phyloP scores from a whole-genome alignment of 2,329 filamentous ascomycete species.

The Grosmannia huntii region DNA sequence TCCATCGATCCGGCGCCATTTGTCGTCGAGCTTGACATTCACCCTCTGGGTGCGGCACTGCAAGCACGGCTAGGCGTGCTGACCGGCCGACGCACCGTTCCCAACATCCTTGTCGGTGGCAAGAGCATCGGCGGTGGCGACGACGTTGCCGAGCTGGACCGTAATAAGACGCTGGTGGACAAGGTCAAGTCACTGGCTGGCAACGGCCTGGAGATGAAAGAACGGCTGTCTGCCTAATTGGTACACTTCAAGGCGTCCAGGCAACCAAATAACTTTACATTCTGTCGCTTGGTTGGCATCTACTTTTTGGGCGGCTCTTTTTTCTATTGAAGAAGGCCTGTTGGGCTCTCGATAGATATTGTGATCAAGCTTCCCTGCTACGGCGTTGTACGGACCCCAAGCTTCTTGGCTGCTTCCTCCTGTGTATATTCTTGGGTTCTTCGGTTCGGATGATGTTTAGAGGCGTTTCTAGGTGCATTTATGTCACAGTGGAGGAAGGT shows the following conservation, averaged over 20 bases:
- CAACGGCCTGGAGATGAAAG: constrained; percentile 45
- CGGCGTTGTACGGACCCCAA: not conserved
- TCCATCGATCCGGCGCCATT: constrained; percentile 68
- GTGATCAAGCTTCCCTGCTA: not conserved
- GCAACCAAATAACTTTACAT: not conserved
- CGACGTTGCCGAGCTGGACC: constrained; percentile 63
- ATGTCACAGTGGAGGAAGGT: not conserved
- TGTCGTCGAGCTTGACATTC: constrained; percentile 81
- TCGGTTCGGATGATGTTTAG: not conserved
- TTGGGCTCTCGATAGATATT: not conserved
- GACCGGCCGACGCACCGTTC: constrained; percentile 76
- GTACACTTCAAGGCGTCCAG: not conserved
- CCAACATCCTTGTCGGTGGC: constrained; percentile 81
- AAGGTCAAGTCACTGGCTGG: constrained; percentile 65
- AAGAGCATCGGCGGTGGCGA: constrained; percentile 85
- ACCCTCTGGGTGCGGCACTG: constrained; percentile 58
- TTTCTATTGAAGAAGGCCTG: not conserved
- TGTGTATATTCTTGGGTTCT: not conserved
- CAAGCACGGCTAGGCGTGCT: constrained; percentile 59
- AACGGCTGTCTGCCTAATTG: constrained; percentile 21
- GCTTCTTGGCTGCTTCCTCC: not conserved
- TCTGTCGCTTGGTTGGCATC: not conserved
- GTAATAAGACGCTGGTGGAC: constrained; percentile 50
- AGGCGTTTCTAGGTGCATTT: not conserved
- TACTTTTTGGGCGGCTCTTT: not conserved